phyloP scores from a whole-genome alignment of 208 protist species.

The Leishmania mexicana region DNA sequence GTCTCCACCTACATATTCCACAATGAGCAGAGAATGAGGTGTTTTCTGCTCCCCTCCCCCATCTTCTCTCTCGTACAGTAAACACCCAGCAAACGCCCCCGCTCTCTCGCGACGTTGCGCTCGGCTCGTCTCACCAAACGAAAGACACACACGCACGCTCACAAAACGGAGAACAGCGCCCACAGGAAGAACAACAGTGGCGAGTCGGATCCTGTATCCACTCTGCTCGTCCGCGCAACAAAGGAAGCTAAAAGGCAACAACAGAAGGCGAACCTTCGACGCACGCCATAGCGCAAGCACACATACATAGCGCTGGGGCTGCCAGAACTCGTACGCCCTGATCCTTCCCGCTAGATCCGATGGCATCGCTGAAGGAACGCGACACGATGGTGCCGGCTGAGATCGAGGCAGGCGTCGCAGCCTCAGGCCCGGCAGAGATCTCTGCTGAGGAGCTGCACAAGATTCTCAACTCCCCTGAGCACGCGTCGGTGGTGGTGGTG shows the following conservation, averaged over 20 bases:
- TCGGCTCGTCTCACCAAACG: too few relatives aligned
- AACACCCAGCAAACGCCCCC: too few relatives aligned
- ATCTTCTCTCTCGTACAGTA: not conserved
- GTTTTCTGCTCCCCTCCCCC: not conserved
- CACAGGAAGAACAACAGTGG: too few relatives aligned
- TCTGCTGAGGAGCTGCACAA: slow-evolving; percentile 33
- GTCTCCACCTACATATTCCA: not conserved
- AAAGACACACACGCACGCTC: not conserved
- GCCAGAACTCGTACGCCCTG: not conserved
- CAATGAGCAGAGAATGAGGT: not conserved
- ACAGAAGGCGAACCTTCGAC: not conserved
- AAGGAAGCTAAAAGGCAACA: not conserved
- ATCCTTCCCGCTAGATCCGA: not conserved
- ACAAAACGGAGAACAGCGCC: not conserved
- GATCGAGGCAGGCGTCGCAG: slow-evolving; percentile 12
- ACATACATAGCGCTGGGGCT: not conserved
- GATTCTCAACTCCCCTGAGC: slow-evolving; percentile 6
- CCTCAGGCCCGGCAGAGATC: slow-evolving; percentile 22
- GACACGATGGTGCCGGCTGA: slow-evolving; percentile 5
- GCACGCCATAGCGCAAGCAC: not conserved
- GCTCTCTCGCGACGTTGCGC: too few relatives aligned
- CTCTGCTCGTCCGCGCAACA: not conserved
- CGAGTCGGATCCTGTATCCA: too few relatives aligned
- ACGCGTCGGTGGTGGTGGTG: slow-evolving; percentile 13
- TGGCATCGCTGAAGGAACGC: slow-evolving; percentile 13